phyloP scores from a whole-genome alignment of 345 rosid species.

The Acer campestre region DNA sequence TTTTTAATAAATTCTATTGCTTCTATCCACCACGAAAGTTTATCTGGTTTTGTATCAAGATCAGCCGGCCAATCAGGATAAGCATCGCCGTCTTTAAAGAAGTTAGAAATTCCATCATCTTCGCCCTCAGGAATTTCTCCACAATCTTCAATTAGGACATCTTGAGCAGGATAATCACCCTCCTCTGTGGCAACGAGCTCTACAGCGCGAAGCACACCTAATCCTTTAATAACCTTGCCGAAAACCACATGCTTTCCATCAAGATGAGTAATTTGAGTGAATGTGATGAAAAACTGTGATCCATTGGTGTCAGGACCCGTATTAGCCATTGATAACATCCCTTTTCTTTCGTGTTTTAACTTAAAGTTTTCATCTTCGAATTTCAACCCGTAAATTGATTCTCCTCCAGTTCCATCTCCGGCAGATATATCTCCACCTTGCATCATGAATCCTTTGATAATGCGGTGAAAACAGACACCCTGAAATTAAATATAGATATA shows the following conservation, averaged over 20 bases:
- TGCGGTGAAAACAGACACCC: slow-evolving; percentile 86
- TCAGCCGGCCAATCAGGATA: slow-evolving; percentile 96
- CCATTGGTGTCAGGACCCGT: slow-evolving; percentile 86
- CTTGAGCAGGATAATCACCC: slow-evolving; percentile 53
- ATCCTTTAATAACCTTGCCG: slow-evolving; percentile 84
- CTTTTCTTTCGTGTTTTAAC: slow-evolving; percentile 92
- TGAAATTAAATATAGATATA: slow-evolving; percentile 26
- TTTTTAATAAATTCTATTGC: slow-evolving; percentile 72
- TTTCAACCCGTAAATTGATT: slow-evolving; percentile 83
- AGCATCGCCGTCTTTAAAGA: slow-evolving; percentile 87
- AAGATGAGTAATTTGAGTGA: slow-evolving; percentile 73
- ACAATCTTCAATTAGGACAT: slow-evolving; percentile 69
- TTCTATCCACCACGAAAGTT: slow-evolving; percentile 91
- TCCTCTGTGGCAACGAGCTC: slow-evolving; percentile 66
- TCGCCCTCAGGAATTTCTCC: slow-evolving; percentile 78
- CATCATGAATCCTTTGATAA: slow-evolving; percentile 81
- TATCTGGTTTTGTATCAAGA: slow-evolving; percentile 58
- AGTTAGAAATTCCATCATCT: slow-evolving; percentile 79
- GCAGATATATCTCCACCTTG: slow-evolving; percentile 98
- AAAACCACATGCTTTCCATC: slow-evolving; percentile 97
- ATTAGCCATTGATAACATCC: slow-evolving; percentile 94
- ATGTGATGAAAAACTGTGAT: slow-evolving; percentile 94
- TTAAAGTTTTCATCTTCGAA: slow-evolving; percentile 92
- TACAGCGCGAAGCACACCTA: slow-evolving; percentile 87
- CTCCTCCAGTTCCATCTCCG: slow-evolving; percentile 95